Evolutionary conservation across 1,284 basidiomycete genomes (phyloP).

Genomic region (Pseudozyma hubeiensis): DNA sequence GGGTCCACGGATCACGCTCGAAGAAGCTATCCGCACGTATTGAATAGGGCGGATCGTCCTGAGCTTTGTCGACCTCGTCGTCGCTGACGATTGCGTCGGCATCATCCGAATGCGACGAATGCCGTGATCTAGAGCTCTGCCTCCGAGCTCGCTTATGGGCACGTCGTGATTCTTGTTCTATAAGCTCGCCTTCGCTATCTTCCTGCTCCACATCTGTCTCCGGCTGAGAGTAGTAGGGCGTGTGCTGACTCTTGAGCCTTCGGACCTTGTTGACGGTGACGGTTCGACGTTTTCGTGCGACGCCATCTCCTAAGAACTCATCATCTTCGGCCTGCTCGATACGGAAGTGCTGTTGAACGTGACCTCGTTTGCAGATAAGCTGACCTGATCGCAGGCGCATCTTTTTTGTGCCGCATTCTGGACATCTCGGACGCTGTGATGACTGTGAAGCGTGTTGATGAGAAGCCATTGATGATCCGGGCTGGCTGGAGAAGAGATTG

Average conservation of each 20-base stretch:
- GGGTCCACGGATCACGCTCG: conserved; percentile 15
- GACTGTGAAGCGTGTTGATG: conserved; percentile 20
- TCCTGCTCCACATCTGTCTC: conserved; percentile 44
- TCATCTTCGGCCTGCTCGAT: conserved; percentile 50
- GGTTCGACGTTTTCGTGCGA: conserved; percentile 30
- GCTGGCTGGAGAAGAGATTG: conserved; percentile 27
- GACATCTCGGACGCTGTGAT: conserved; percentile 35
- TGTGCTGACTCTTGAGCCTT: conserved; percentile 41
- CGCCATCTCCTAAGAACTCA: conserved; percentile 41
- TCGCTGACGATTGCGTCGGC: conserved; percentile 10
- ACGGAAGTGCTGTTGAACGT: conserved; percentile 52
- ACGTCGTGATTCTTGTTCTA: conserved; percentile 13
- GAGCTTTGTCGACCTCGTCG: conserved; percentile 8
- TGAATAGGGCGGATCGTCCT: conserved; percentile 17
- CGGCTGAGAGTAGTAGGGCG: conserved; percentile 35
- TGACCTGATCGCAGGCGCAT: conserved; percentile 46
- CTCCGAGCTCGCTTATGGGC: conserved; percentile 22
- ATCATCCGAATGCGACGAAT: conserved; percentile 15
- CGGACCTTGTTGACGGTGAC: conserved; percentile 28
- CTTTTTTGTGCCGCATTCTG: conserved; percentile 47
- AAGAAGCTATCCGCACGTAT: conserved; percentile 45
- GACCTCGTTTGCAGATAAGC: conserved; percentile 54
- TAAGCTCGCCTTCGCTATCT: conserved; percentile 35
- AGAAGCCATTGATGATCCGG: conserved; percentile 11
- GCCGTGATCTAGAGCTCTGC: conserved; percentile 9